Evolutionary conservation across 2,329 filamentous ascomycete species (phyloP).

Genomic region (Sporothrix sp.): DNA sequence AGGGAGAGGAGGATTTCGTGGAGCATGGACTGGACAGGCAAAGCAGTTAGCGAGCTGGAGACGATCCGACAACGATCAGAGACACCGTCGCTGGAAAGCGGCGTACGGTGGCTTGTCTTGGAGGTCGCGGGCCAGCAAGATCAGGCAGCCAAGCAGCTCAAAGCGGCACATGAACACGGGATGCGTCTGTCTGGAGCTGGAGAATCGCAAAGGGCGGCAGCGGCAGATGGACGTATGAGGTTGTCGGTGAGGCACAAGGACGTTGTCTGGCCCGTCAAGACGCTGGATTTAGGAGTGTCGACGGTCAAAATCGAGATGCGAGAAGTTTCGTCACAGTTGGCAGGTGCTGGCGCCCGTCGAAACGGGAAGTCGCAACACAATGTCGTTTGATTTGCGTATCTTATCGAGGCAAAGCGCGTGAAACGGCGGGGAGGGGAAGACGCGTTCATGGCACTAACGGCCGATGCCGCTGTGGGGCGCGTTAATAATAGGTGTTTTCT

Average conservation of each 20-base stretch:
- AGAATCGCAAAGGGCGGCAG: too few relatives aligned
- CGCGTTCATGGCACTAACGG: neutral
- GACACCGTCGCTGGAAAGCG: too few relatives aligned
- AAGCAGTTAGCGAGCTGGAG: neutral
- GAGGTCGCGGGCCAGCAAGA: constrained; percentile 16
- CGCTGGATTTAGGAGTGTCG: too few relatives aligned
- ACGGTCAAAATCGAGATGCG: neutral
- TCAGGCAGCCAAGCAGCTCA: constrained; percentile 17
- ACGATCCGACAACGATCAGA: neutral
- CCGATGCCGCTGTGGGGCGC: neutral
- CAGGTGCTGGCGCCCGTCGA: neutral
- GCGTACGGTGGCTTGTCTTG: constrained; percentile 6
- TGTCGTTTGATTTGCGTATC: neutral
- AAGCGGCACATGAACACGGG: constrained; percentile 15
- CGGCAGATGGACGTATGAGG: neutral
- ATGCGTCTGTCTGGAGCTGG: neutral
- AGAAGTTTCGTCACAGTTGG: neutral
- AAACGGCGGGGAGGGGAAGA: neutral
- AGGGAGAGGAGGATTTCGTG: constrained; percentile 97
- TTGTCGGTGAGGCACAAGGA: neutral
- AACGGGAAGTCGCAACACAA: neutral
- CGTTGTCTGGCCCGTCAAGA: neutral
- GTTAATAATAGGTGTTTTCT: too few relatives aligned
- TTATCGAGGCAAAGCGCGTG: neutral
- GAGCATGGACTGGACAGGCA: constrained; percentile 54